phyloP scores from a whole-genome alignment of 2,329 filamentous ascomycete genomes.

The Diaporthe helianthi region DNA sequence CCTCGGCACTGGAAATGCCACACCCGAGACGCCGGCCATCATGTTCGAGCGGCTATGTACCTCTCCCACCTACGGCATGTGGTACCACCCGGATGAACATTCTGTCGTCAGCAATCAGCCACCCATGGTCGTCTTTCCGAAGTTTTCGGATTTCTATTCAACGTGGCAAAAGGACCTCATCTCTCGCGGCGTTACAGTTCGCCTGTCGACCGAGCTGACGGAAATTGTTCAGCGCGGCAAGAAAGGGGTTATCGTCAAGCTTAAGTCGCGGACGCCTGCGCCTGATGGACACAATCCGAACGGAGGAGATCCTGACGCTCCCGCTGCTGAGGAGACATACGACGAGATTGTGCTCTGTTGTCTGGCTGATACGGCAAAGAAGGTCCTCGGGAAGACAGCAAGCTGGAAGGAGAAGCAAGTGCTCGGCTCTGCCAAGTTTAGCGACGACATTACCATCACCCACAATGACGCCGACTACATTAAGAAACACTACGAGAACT shows the following conservation, averaged over 20 bases:
- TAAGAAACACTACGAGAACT: slow-evolving; percentile 64
- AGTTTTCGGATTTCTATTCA: slow-evolving; percentile 66
- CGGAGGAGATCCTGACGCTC: slow-evolving; percentile 58
- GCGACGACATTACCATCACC: slow-evolving; percentile 75
- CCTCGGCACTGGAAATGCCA: slow-evolving; percentile 62
- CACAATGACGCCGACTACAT: slow-evolving; percentile 72
- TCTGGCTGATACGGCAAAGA: slow-evolving; percentile 43
- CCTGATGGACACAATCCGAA: slow-evolving; percentile 43
- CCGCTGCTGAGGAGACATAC: slow-evolving; percentile 58
- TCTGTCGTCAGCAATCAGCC: slow-evolving; percentile 65
- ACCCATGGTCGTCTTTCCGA: slow-evolving; percentile 71
- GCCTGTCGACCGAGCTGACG: slow-evolving; percentile 63
- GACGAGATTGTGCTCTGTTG: slow-evolving; percentile 73
- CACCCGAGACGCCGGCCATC: slow-evolving; percentile 72
- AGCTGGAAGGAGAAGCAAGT: slow-evolving; percentile 42
- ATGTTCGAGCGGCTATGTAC: slow-evolving; percentile 69
- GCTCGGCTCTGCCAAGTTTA: slow-evolving; percentile 52
- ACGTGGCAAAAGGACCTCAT: slow-evolving; percentile 63
- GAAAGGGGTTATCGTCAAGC: slow-evolving; percentile 58
- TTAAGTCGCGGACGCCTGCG: slow-evolving; percentile 50
- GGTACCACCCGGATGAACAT: slow-evolving; percentile 58
- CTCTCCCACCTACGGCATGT: slow-evolving; percentile 65
- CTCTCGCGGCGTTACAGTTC: slow-evolving; percentile 61
- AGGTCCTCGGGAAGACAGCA: slow-evolving; percentile 63
- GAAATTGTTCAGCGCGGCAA: slow-evolving; percentile 58